Conservation (phyloP, 768 basidiomycete genomes). For the Zangia roseola region DNA sequence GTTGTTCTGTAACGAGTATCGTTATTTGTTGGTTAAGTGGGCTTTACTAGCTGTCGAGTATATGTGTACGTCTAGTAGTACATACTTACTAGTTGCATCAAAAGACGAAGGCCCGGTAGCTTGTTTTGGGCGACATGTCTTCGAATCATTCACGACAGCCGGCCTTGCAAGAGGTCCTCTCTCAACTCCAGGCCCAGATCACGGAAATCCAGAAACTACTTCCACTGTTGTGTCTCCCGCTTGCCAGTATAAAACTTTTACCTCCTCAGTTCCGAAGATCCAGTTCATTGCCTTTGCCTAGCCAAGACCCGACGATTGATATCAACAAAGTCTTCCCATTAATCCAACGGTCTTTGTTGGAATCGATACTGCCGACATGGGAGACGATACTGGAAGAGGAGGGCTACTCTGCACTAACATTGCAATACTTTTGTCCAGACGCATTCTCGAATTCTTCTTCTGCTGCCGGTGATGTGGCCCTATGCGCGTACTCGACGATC, state of each 20-base stretch:
- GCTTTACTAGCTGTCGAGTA: background rate
- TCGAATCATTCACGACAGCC: slow-evolving; percentile 3
- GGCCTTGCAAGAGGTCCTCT: slow-evolving; percentile 37
- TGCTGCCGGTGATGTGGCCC: slow-evolving; percentile 51
- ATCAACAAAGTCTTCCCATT: slow-evolving; percentile 40
- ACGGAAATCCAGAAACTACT: slow-evolving; percentile 52
- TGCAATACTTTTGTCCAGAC: slow-evolving; percentile 77
- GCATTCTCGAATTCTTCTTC: slow-evolving; percentile 49
- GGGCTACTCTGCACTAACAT: slow-evolving; percentile 43
- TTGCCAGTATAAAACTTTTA: slow-evolving; percentile 55
- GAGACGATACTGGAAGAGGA: slow-evolving; percentile 51
- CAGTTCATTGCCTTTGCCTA: slow-evolving; percentile 41
- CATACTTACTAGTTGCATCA: too few species aligned
- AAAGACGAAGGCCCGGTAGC: too few species aligned
- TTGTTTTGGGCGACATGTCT: slow-evolving; percentile 7
- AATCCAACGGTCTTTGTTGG: slow-evolving; percentile 66
- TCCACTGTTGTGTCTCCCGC: slow-evolving; percentile 54
- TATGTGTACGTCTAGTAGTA: background rate
- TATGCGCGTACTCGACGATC: slow-evolving; percentile 65
- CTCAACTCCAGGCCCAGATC: slow-evolving; percentile 46
- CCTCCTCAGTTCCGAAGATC: slow-evolving; percentile 53
- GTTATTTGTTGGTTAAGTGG: background rate
- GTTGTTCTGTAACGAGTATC: background rate
- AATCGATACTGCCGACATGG: slow-evolving; percentile 71
- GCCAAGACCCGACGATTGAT: slow-evolving; percentile 17